These are phyloP conservation scores for Trapa bicornis DNA, from an alignment of 345 rosid genomes.

Conservation along the genomic window DNA sequence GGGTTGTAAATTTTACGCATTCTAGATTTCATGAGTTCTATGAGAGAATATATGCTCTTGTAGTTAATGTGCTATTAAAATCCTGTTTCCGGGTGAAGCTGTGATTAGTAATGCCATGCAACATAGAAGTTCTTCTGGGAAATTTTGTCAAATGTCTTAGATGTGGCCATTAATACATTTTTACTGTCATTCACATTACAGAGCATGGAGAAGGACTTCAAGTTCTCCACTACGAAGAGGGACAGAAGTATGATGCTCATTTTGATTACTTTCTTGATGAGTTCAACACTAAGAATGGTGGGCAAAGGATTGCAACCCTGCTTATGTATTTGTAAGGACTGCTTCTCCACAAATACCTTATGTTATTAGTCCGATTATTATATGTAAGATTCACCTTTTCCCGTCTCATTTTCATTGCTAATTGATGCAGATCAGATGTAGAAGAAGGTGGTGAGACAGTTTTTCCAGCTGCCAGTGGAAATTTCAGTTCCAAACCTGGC, in stretches of 20 bases:
- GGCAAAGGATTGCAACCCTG: constrained; percentile 81
- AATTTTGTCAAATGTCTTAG: background rate
- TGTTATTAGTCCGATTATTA: background rate
- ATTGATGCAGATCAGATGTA: constrained; percentile 63
- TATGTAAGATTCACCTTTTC: background rate
- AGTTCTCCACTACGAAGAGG: constrained; percentile 75
- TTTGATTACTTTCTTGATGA: constrained; percentile 85
- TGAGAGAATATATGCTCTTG: background rate
- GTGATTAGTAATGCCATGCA: background rate
- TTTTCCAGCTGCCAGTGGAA: constrained; percentile 62
- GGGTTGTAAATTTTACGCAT: background rate
- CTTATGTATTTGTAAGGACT: constrained; percentile 78
- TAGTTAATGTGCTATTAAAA: background rate
- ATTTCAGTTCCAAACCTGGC: constrained; percentile 54
- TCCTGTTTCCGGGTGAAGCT: background rate
- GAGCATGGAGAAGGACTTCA: constrained; percentile 95
- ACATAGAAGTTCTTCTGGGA: background rate
- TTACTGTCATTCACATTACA: constrained; percentile 12
- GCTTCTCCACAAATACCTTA: background rate
- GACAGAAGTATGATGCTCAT: constrained; percentile 83
- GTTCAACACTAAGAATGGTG: constrained; percentile 78
- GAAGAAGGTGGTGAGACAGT: constrained; percentile 98
- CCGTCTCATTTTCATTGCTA: constrained; percentile 3
- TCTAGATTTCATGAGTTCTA: background rate
- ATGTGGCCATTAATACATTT: background rate